Conservation (phyloP, 805 yeast genomes). For the Starmerella tilneyi region DNA sequence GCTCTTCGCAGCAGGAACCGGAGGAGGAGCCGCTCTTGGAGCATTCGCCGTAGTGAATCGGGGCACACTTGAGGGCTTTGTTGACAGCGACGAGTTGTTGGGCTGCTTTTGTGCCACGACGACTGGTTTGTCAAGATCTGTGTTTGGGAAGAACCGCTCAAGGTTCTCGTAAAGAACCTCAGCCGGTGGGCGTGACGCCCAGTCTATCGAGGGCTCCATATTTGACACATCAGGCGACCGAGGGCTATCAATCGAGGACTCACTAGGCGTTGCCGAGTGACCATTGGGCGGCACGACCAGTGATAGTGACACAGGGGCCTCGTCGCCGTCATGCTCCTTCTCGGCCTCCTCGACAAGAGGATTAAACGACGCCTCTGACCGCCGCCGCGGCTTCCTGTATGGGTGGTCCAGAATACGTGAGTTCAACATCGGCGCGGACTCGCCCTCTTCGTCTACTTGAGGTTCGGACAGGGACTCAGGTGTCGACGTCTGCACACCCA, state of each 20-base stretch:
- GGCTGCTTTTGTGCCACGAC: conserved; percentile 38
- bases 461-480: background rate
- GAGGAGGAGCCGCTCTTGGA: conserved; percentile 1
- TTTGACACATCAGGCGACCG: conserved; percentile 14
- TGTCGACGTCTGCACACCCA: too few relatives aligned
- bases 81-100: background rate
- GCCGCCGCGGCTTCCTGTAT: background rate
- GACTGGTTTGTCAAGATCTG: conserved; percentile 86
- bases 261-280: conserved; percentile 10
- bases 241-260: conserved; percentile 14
- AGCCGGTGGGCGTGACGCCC: conserved; percentile 88
- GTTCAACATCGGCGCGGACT: conserved; percentile 1
- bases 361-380: background rate
- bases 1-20: background rate
- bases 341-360: conserved; percentile 4
- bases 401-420: background rate
- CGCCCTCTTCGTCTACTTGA: background rate
- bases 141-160: conserved; percentile 83
- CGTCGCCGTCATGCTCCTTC: background rate
- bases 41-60: background rate
- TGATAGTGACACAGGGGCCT: background rate
- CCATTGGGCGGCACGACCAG: background rate
- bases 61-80: background rate
- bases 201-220: conserved; percentile 26
- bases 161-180: conserved; percentile 86